Base-by-base conservation (phyloP, 164 flowering plant genomes). In the Liquidambar formosana region DNA sequence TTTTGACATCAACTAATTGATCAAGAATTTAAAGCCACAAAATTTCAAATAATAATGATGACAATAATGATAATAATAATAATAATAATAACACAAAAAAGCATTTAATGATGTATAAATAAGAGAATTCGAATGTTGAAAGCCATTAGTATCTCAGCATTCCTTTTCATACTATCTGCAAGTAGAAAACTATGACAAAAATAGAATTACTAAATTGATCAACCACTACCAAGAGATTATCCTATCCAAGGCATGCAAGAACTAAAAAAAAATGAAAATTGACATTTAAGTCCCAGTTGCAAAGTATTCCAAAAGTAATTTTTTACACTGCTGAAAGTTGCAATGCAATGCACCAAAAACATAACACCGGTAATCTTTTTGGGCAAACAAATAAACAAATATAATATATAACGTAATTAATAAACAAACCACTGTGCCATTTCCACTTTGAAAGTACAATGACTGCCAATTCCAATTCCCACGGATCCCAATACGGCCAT, bases 371-470 rank as follows among this genome's bases (percentile, higher is more conserved):
- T 25, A 10, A 51, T 27, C 18, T 22, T 11, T 41, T 3, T 5
- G 41, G 53, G 38, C 26, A 10, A 22, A 27, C 6, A 64, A 28
- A 19, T n/a, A 1, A 28, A 33, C 43, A 59, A 70, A 45, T 10
- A 46, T n/a, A 57, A 14, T 57, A 57, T 21, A 19, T 9, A 46
- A 22, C 25, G 54, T 38, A 33, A 57, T 44, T 18, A 8, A 43
- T 65, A 64, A 41, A 87, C 97, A 78, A 75, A 91, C 98, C 97
- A 69, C 63, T 71, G 27, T 28, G 71, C 72, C 76, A 73, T 77
- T 82, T 80, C 80, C 77, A 64, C 77, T 86, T 69, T 71, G 87
- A 41, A 79, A 79, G 71, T 78, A 86, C 49, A 83, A 75, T 43
- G 81, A 76, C 25, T 75, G 82, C 60, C 84, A 77, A 69, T 68